Evolutionary conservation across 805 yeast genomes (phyloP).

Genomic region (Zygotorulaspora florentina): DNA sequence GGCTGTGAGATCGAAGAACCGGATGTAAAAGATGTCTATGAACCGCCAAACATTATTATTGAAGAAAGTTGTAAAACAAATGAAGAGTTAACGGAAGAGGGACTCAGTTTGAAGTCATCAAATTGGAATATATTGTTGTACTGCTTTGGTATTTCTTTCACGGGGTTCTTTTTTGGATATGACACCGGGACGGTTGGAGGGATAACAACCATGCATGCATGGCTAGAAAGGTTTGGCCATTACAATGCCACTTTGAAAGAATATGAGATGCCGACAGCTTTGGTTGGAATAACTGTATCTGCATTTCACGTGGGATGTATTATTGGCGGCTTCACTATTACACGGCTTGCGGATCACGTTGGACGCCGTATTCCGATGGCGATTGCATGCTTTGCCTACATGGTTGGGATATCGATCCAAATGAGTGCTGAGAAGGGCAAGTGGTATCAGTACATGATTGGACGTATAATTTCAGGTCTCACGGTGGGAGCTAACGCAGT

Average conservation of each 20-base stretch:
- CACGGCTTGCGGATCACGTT: conserved; percentile 51
- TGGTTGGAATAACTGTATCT: conserved; percentile 44
- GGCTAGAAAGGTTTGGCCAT: conserved; percentile 46
- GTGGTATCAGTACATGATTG: conserved; percentile 62
- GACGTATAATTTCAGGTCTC: conserved; percentile 63
- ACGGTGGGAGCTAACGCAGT: conserved; percentile 73
- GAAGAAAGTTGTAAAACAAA: too few species aligned
- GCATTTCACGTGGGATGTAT: conserved; percentile 67
- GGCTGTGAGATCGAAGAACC: too few species aligned
- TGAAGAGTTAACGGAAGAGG: background rate
- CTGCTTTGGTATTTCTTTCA: conserved; percentile 58
- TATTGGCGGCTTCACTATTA: conserved; percentile 56
- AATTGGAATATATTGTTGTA: conserved; percentile 13
- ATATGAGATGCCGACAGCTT: conserved; percentile 32
- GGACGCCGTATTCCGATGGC: conserved; percentile 59
- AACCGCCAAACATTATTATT: too few species aligned
- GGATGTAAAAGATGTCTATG: too few species aligned
- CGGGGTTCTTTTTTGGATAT: conserved; percentile 69
- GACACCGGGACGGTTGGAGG: conserved; percentile 74
- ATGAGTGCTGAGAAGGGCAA: conserved; percentile 42
- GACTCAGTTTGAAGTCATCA: background rate
- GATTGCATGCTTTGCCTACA: conserved; percentile 50
- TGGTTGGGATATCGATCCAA: conserved; percentile 56
- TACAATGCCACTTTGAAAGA: conserved; percentile 23
- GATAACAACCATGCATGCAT: conserved; percentile 55